These are phyloP conservation scores for Cutaneotrichosporon spelunceum DNA, from an alignment of 1,284 basidiomycete genomes.

Conservation along the genomic window DNA sequence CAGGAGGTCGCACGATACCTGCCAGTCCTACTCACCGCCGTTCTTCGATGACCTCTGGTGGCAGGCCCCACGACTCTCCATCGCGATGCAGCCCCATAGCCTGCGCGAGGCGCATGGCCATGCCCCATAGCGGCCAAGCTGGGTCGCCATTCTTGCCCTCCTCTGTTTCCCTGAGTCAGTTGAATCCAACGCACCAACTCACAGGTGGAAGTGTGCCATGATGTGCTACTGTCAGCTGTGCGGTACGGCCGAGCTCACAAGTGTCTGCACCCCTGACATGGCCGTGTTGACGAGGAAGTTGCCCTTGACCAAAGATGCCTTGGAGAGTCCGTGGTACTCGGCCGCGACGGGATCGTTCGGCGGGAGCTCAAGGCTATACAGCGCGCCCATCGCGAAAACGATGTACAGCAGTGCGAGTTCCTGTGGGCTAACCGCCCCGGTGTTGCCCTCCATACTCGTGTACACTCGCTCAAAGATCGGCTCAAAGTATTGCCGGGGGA, in stretches of 20 bases:
- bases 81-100: conserved; percentile 20
- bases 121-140: conserved; percentile 25
- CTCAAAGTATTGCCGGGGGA: conserved; percentile 25
- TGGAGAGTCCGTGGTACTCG: conserved; percentile 29
- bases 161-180: conserved; percentile 30
- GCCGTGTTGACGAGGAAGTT: conserved; percentile 39
- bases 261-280: conserved; percentile 33
- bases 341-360: conserved; percentile 35
- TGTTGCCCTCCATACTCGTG: not conserved
- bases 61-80: conserved; percentile 10
- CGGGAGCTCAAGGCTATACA: conserved; percentile 41
- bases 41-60: conserved; percentile 3
- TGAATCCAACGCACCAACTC: not conserved
- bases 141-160: conserved; percentile 22
- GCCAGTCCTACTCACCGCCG: conserved; percentile 9
- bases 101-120: conserved; percentile 10
- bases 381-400: conserved; percentile 35
- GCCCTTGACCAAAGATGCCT: conserved; percentile 32
- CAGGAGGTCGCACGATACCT: not conserved
- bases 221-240: conserved; percentile 13
- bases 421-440: conserved; percentile 13
- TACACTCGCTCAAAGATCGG: conserved; percentile 27
- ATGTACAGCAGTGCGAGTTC: conserved; percentile 35
- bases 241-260: conserved; percentile 18
- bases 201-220: conserved; percentile 29